Conservation (phyloP, 805 yeast species). For the Allodekkera sacchari region DNA sequence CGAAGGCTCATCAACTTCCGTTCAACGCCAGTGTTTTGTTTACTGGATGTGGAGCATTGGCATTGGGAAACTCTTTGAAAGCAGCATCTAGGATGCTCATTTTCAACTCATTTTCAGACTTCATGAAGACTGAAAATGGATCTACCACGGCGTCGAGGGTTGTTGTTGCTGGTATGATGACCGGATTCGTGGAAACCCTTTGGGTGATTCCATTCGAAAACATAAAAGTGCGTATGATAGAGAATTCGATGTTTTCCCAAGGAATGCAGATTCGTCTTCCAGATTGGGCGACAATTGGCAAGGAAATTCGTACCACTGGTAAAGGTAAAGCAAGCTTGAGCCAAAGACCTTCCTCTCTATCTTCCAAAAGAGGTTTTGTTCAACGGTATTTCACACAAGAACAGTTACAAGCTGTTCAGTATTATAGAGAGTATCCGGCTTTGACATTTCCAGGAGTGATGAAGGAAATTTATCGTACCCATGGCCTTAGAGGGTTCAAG, state of each 20-base stretch:
- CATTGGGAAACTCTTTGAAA: constrained; percentile 66
- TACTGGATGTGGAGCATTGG: constrained; percentile 68
- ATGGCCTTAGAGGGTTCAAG: constrained; percentile 71
- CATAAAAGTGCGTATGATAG: constrained; percentile 73
- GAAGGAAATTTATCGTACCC: constrained; percentile 57
- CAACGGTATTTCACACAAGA: constrained; percentile 2
- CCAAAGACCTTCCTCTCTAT: neutral
- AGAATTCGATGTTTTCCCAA: constrained; percentile 40
- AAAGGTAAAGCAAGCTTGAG: constrained; percentile 7
- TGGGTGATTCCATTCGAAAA: constrained; percentile 89
- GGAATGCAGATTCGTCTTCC: constrained; percentile 13
- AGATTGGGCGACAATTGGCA: neutral
- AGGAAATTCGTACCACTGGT: neutral
- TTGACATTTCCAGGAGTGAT: constrained; percentile 43
- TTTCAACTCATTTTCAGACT: constrained; percentile 66
- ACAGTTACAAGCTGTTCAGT: constrained; percentile 13
- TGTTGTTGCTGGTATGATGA: constrained; percentile 74
- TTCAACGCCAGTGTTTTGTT: constrained; percentile 23
- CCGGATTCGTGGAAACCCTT: constrained; percentile 76
- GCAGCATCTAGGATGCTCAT: constrained; percentile 65
- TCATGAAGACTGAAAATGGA: constrained; percentile 52
- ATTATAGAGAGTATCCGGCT: constrained; percentile 47
- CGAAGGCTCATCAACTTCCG: constrained; percentile 24
- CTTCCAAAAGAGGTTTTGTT: constrained; percentile 6
- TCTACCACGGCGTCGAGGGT: constrained; percentile 70